Conservation (phyloP, 1,139 yeast species). For the Geotrichum klebahnii region DNA sequence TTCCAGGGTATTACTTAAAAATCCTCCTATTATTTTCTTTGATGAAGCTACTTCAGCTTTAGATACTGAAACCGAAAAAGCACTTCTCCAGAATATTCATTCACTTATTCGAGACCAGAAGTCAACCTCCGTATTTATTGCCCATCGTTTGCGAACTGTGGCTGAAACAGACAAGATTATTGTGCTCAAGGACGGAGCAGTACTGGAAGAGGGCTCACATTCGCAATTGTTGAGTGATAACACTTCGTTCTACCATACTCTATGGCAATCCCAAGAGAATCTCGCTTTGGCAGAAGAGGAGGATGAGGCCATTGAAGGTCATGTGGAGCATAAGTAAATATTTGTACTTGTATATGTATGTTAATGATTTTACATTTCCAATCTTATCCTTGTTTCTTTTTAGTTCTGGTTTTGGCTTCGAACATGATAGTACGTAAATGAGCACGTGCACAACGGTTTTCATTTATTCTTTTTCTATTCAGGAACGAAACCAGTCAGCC, state of each 20-base stretch:
- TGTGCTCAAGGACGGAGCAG: constrained; percentile 72
- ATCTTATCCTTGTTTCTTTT: background rate
- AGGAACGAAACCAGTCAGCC: constrained; percentile 3
- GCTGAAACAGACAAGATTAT: constrained; percentile 93
- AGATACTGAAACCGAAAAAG: constrained; percentile 93
- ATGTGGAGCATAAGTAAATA: background rate
- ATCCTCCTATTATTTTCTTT: constrained; percentile 85
- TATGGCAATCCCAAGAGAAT: constrained; percentile 92
- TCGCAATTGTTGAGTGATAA: constrained; percentile 50
- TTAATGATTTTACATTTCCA: background rate
- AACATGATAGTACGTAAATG: background rate
- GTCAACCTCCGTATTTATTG: constrained; percentile 82
- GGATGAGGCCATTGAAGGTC: constrained; percentile 14
- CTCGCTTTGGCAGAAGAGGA: constrained; percentile 18
- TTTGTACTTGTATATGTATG: background rate
- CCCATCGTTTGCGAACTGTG: constrained; percentile 88
- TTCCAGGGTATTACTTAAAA: constrained; percentile 77
- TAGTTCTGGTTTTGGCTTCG: background rate
- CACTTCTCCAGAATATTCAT: constrained; percentile 68
- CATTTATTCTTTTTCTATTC: background rate
- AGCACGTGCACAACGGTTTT: background rate
- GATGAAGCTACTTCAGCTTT: constrained; percentile 97
- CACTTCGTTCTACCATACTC: constrained; percentile 62
- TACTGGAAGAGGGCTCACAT: constrained; percentile 87
- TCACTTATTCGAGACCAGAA: constrained; percentile 52